Percentiles rank a stretch among this genome's conserved stretches.
These are phyloP conservation scores for Leishmania tropica DNA, from an alignment of 208 protist genomes.

Conservation along the genomic window DNA sequence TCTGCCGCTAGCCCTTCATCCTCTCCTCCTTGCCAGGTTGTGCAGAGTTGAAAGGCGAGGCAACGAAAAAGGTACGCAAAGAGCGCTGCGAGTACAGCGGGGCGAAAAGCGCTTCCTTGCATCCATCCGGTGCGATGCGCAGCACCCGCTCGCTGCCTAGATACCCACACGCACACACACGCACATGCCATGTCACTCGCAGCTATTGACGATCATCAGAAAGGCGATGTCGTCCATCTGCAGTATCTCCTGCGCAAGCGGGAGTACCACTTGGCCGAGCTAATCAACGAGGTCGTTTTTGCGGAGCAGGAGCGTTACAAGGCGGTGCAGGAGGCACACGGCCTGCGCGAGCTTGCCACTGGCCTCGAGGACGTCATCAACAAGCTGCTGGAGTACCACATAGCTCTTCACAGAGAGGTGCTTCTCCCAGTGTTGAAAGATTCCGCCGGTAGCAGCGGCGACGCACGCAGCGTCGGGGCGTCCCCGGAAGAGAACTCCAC, in stretches of 20 bases:
- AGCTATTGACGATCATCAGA: not conserved
- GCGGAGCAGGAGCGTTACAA: conserved; percentile 52
- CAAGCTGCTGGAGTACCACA: conserved; percentile 53
- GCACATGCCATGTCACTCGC: conserved; percentile 21
- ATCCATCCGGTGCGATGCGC: not conserved
- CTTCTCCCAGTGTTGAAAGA: conserved; percentile 38
- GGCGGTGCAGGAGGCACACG: conserved; percentile 25
- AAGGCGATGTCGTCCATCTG: conserved; percentile 34
- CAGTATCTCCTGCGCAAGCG: conserved; percentile 51
- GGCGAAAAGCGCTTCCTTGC: not conserved
- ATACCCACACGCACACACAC: not conserved
- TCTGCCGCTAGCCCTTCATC: not conserved
- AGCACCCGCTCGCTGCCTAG: not conserved
- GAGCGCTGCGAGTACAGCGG: not conserved
- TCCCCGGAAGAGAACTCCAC: conserved; percentile 3
- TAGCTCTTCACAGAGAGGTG: conserved; percentile 54
- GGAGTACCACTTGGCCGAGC: conserved; percentile 75
- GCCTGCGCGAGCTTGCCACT: conserved; percentile 29
- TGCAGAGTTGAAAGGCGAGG: not conserved
- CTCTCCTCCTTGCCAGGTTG: not conserved
- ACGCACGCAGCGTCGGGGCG: not conserved
- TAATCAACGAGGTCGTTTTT: conserved; percentile 80
- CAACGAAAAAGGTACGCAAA: not conserved
- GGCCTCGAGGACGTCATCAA: conserved; percentile 46
- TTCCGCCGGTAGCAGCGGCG: not conserved